These are phyloP conservation scores for Phytopythium montanum DNA, from an alignment of 352 stramenopile species.

Conservation along the genomic window DNA sequence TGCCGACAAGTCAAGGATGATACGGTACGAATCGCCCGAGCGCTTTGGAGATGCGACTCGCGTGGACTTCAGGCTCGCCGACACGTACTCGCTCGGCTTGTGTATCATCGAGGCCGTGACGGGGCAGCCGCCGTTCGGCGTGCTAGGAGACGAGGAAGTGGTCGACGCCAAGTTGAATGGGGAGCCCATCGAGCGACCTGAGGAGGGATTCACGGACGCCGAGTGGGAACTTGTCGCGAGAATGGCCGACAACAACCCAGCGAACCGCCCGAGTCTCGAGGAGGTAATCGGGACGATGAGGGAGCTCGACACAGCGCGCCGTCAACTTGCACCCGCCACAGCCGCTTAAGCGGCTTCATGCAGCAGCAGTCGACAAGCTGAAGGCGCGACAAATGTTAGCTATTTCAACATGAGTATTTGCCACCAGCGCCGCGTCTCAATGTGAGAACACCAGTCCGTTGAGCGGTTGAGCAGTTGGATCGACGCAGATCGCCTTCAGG, in stretches of 20 bases:
- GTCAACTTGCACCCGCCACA: too few relatives aligned
- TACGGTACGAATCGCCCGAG: slow-evolving; percentile 6
- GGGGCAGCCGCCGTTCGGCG: slow-evolving; percentile 9
- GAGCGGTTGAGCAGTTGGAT: too few relatives aligned
- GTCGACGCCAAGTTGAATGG: slow-evolving; percentile 11
- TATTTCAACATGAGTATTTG: too few relatives aligned
- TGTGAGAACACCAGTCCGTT: too few relatives aligned
- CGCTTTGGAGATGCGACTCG: neutral
- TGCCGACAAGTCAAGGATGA: neutral
- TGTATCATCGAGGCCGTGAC: slow-evolving; percentile 22
- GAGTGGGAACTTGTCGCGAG: neutral
- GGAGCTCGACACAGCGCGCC: slow-evolving; percentile 2
- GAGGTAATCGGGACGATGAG: neutral
- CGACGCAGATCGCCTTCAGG: too few relatives aligned
- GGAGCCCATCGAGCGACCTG: neutral
- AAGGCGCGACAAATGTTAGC: too few relatives aligned
- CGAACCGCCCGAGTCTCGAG: neutral
- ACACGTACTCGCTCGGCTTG: slow-evolving; percentile 27
- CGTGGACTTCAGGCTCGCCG: slow-evolving; percentile 1
- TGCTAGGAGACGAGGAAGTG: slow-evolving; percentile 3
- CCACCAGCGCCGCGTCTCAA: too few relatives aligned
- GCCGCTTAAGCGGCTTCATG: too few relatives aligned
- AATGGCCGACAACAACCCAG: neutral
- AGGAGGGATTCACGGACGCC: neutral
- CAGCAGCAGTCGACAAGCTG: too few relatives aligned